Evolutionary conservation across 2,329 filamentous ascomycete species (phyloP).

Genomic region (Fusarium foetens): DNA sequence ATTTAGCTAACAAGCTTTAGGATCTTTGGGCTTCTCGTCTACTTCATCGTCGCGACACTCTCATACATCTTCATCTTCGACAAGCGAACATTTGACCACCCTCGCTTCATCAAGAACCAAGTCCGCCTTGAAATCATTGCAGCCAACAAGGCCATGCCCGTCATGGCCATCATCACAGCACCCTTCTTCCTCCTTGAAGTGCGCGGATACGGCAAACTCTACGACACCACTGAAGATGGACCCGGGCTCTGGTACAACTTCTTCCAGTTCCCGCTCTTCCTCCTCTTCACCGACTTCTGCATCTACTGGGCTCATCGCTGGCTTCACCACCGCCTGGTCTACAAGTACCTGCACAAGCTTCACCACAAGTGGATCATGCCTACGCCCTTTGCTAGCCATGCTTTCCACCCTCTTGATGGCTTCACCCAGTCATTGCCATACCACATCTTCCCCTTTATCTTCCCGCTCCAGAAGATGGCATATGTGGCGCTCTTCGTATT

Average conservation of each 20-base stretch:
- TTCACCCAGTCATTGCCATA: slow-evolving; percentile 90
- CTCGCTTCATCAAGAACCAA: slow-evolving; percentile 95
- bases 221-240: slow-evolving; percentile 80
- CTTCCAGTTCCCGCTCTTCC: slow-evolving; percentile 87
- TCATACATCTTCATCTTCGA: slow-evolving; percentile 94
- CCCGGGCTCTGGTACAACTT: slow-evolving; percentile 82
- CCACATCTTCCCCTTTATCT: slow-evolving; percentile 91
- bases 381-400: slow-evolving; percentile 89
- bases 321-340: slow-evolving; percentile 79
- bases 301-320: slow-evolving; percentile 94
- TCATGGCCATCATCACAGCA: slow-evolving; percentile 84
- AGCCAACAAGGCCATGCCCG: slow-evolving; percentile 78
- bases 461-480: slow-evolving; percentile 90
- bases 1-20: slow-evolving; percentile 56
- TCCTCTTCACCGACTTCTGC: slow-evolving; percentile 87
- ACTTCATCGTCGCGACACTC: slow-evolving; percentile 84
- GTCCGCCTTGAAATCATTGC: slow-evolving; percentile 86
- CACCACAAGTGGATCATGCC: slow-evolving; percentile 99
- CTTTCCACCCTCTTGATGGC: slow-evolving; percentile 94
- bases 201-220: slow-evolving; percentile 85
- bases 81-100: slow-evolving; percentile 87
- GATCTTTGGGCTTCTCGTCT: slow-evolving; percentile 85
- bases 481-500: slow-evolving; percentile 89
- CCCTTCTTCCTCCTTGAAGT: slow-evolving; percentile 87
- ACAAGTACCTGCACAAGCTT: slow-evolving; percentile 93